Conservation (phyloP, 495 filamentous ascomycete genomes). For the Hyaloscypha hepaticicola region DNA sequence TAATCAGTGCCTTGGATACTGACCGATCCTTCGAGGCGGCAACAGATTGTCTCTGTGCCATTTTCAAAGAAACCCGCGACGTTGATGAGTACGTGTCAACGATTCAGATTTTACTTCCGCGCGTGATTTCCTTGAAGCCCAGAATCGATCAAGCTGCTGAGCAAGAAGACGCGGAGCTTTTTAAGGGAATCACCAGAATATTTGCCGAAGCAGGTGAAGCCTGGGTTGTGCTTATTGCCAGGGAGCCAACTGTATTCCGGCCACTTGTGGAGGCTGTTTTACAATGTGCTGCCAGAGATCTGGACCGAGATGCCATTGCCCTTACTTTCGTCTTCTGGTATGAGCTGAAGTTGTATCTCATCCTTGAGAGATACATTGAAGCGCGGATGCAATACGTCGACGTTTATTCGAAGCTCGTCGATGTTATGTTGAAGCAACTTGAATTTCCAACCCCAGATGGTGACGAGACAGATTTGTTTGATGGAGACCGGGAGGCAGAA, state of each 20-base stretch:
- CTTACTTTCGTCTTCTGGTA: slow-evolving; percentile 98
- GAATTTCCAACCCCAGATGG: slow-evolving; percentile 80
- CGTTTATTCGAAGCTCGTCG: slow-evolving; percentile 82
- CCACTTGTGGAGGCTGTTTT: slow-evolving; percentile 86
- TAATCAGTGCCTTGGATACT: slow-evolving; percentile 71
- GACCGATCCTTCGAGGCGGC: slow-evolving; percentile 81
- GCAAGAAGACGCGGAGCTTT: slow-evolving; percentile 81
- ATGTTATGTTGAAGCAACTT: slow-evolving; percentile 89
- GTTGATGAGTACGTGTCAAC: slow-evolving; percentile 81
- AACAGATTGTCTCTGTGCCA: slow-evolving; percentile 89
- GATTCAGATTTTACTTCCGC: slow-evolving; percentile 84
- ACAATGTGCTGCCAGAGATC: slow-evolving; percentile 84
- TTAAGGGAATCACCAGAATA: slow-evolving; percentile 82
- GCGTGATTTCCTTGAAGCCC: slow-evolving; percentile 72
- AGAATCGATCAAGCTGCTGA: slow-evolving; percentile 74
- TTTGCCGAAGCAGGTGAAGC: slow-evolving; percentile 93
- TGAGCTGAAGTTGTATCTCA: slow-evolving; percentile 94
- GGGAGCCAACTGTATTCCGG: slow-evolving; percentile 76
- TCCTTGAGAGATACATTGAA: slow-evolving; percentile 82
- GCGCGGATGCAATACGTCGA: slow-evolving; percentile 72
- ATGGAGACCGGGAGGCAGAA: slow-evolving; percentile 92
- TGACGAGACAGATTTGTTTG: slow-evolving; percentile 82
- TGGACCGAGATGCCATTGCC: slow-evolving; percentile 83
- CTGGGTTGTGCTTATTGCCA: slow-evolving; percentile 87
- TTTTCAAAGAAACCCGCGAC: slow-evolving; percentile 90